Conservation (phyloP, 2,329 filamentous ascomycete species). For the Cercospora sp. region DNA sequence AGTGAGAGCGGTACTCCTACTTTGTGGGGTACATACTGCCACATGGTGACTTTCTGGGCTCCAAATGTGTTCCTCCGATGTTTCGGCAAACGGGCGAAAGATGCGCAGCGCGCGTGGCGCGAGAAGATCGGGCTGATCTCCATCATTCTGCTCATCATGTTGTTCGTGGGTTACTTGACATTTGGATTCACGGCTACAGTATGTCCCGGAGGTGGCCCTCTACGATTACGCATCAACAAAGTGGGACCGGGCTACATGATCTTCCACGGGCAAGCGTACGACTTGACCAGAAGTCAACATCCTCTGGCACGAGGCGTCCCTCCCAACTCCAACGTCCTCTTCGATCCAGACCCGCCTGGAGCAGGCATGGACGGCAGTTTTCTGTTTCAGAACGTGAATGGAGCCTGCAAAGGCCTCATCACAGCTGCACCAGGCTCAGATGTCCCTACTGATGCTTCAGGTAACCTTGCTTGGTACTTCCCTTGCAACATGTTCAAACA, state of each 20-base stretch:
- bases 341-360: constrained; percentile 77
- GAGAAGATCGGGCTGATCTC: constrained; percentile 98
- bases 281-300: constrained; percentile 75
- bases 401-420: constrained; percentile 89
- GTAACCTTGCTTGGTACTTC: constrained; percentile 93
- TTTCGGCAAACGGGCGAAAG: constrained; percentile 81
- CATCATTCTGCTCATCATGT: constrained; percentile 84
- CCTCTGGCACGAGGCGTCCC: constrained; percentile 79
- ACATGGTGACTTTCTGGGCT: constrained; percentile 90
- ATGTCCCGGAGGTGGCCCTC: constrained; percentile 68
- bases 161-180: constrained; percentile 88
- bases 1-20: constrained; percentile 75
- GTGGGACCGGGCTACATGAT: constrained; percentile 88
- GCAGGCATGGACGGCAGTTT: constrained; percentile 94
- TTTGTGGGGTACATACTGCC: constrained; percentile 94
- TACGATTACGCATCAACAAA: constrained; percentile 76
- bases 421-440: constrained; percentile 69
- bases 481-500: constrained; percentile 90
- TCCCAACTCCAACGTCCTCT: constrained; percentile 75
- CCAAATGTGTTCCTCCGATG: constrained; percentile 81
- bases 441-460: constrained; percentile 72
- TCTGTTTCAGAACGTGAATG: constrained; percentile 97
- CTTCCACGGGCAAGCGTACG: constrained; percentile 88
- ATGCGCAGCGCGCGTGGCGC: constrained; percentile 89
- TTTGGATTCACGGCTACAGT: constrained; percentile 94